phyloP scores from a whole-genome alignment of 768 basidiomycete species.

The Lentinus tigrinus region DNA sequence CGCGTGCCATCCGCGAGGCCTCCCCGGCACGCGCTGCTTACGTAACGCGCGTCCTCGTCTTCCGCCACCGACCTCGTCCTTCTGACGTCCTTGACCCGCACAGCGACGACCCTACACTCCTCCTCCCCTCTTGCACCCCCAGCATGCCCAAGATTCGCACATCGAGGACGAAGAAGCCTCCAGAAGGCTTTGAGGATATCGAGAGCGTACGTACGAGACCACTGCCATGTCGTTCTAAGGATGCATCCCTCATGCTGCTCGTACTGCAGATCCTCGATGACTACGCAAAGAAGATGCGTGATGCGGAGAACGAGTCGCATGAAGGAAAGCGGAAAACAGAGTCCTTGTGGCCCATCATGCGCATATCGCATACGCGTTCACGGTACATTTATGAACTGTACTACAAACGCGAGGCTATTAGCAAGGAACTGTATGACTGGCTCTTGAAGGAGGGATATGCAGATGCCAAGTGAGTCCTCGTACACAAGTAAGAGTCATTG shows the following conservation, averaged over 20 bases:
- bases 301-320: constrained; percentile 97
- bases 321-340: constrained; percentile 97
- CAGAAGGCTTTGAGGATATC: constrained; percentile 95
- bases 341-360: constrained; percentile 95
- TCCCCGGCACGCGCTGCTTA: constrained; percentile 12
- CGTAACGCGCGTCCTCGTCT: constrained; percentile 14
- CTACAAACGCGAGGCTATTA: constrained; percentile 97
- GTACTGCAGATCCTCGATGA: constrained; percentile 83
- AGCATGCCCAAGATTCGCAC: constrained; percentile 93
- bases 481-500: not conserved
- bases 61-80: constrained; percentile 1
- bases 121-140: constrained; percentile 6
- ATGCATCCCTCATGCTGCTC: not conserved
- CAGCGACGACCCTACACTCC: constrained; percentile 3
- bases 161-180: constrained; percentile 88
- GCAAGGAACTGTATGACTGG: constrained; percentile 95
- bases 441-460: constrained; percentile 93
- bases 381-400: constrained; percentile 98
- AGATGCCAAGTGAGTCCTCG: constrained; percentile 79
- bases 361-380: constrained; percentile 93
- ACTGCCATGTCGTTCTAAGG: not conserved
- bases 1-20: constrained; percentile 19
- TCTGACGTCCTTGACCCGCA: constrained; percentile 7
- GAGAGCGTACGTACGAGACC: constrained; percentile 52
- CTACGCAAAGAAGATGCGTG: constrained; percentile 98